phyloP scores from a whole-genome alignment of 495 filamentous ascomycete species.

The Thozetella sp. region DNA sequence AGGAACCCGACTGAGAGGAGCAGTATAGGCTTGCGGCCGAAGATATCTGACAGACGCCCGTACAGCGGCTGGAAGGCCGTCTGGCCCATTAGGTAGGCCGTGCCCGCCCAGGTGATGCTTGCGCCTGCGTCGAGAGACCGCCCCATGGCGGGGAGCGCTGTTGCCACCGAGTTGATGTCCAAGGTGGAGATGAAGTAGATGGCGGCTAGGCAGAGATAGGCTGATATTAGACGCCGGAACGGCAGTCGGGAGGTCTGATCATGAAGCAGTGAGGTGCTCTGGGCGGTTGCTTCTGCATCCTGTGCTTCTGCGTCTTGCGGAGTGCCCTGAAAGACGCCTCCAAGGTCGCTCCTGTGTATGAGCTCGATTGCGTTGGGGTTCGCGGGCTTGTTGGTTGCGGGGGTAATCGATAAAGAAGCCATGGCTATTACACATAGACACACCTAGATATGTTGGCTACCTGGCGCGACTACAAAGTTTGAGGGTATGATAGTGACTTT shows the following conservation, averaged over 20 bases:
- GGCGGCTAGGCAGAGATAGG: slow-evolving; percentile 56
- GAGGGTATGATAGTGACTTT: too few species aligned
- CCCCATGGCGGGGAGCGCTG: slow-evolving; percentile 61
- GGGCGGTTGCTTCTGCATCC: background rate
- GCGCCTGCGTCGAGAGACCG: slow-evolving; percentile 53
- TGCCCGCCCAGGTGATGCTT: slow-evolving; percentile 68
- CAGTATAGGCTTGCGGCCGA: slow-evolving; percentile 57
- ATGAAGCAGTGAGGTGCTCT: background rate
- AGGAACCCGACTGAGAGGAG: slow-evolving; percentile 36
- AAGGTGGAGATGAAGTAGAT: slow-evolving; percentile 60
- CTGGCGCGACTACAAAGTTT: too few species aligned
- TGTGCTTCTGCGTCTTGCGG: background rate
- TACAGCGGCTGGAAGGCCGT: slow-evolving; percentile 65
- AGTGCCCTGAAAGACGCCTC: background rate
- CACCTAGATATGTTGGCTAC: too few species aligned
- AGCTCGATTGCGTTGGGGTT: background rate
- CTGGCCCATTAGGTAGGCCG: slow-evolving; percentile 65
- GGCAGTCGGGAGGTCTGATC: slow-evolving; percentile 38
- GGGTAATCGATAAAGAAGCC: too few species aligned
- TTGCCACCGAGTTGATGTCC: slow-evolving; percentile 65
- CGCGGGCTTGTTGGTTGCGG: too few species aligned
- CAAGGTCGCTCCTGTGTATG: background rate
- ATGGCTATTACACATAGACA: too few species aligned
- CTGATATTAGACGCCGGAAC: slow-evolving; percentile 53
- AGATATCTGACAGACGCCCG: slow-evolving; percentile 59